Percentiles rank a stretch among this genome's conserved stretches.
These are phyloP conservation scores for Cryptosporidium ubiquitum DNA, from an alignment of 169 alveolate genomes.

Conservation along the genomic window DNA sequence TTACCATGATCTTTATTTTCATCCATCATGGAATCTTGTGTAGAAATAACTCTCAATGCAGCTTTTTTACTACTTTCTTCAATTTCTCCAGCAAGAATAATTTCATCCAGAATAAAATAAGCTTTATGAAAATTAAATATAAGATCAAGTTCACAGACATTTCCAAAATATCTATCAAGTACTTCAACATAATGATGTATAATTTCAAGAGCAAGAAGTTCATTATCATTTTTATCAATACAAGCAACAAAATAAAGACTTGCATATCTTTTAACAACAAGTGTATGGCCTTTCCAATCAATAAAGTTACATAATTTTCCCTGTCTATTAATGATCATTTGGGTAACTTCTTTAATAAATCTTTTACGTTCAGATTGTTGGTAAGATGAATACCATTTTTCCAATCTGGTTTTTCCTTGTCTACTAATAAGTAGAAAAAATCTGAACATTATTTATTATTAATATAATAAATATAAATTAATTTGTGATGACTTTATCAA, in stretches of 20 bases:
- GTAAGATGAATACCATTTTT: conserved; percentile 92
- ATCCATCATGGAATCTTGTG: conserved; percentile 95
- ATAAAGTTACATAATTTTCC: conserved; percentile 95
- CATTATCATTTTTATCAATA: conserved; percentile 96
- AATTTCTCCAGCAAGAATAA: conserved; percentile 91
- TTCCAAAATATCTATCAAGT: conserved; percentile 97
- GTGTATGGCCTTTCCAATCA: conserved; percentile 96
- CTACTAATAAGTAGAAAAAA: conserved; percentile 94
- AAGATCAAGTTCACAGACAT: conserved; percentile 99
- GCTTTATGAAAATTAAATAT: conserved; percentile 97
- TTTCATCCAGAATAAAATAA: conserved; percentile 90
- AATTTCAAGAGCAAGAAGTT: conserved; percentile 93
- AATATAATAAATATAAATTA: not conserved
- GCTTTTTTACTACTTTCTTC: conserved; percentile 94
- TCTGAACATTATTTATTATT: conserved; percentile 89
- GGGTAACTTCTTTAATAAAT: conserved; percentile 90
- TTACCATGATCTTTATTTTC: conserved; percentile 83
- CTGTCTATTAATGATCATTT: conserved; percentile 91
- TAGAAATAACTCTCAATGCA: conserved; percentile 90
- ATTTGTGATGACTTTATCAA: not conserved
- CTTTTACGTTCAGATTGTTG: conserved; percentile 85
- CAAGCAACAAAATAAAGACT: conserved; percentile 96
- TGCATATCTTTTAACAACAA: conserved; percentile 97
- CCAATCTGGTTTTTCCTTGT: conserved; percentile 96
- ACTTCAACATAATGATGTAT: conserved; percentile 98